Base-by-base conservation (phyloP, 1,284 basidiomycete genomes). In the Sporisorium reilianum region DNA sequence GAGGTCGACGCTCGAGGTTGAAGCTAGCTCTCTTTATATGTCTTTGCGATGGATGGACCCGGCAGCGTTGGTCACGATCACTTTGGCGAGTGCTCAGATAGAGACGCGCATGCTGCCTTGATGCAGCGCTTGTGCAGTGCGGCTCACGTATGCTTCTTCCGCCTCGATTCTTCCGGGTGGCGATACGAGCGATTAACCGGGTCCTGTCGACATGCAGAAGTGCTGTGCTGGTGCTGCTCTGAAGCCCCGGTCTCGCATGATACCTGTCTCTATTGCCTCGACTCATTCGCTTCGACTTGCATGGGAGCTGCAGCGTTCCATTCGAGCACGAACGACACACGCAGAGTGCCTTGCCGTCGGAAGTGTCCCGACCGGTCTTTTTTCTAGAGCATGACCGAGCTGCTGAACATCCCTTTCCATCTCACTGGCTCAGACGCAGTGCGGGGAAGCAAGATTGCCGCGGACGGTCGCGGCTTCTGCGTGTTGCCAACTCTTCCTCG, bases 371-470 rank as follows among this genome's bases (percentile, higher is more conserved):
- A 56, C 42, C 25, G 42, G 32, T 20, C 28, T 20, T 46, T n/a
- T 26, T 12, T 18, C 44, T 44, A 3, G 16, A 38, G 9, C 22
- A 22, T 18, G 44, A 28, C n/a, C 38, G 38, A 41, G 38, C 38
- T 41, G 38, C n/a, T 20, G n/a, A 41, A 16, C n/a, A 16, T 41
- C 16, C 10, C n/a, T 41, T 10, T n/a, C 7, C 16, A 5, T 20
- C 18, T n/a, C n/a, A n/a, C n/a, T n/a, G n/a, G n/a, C n/a, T 41
- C n/a, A n/a, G 20, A 16, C 34, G 38, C 48, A 36, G 38, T 30
- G 58, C 26, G 58, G 44, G 42, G 51, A 60, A 53, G 22, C 28
- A 26, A 44, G 18, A 55, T 44, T 23, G 23, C 52, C 45, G 52
- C 52, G 52, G 30, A 42, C 11, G 2, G 46, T 44, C 46, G 26